Percentiles rank a stretch among this genome's conserved stretches.
Evolutionary conservation across 2,329 filamentous ascomycete genomes (phyloP).

Genomic region (Cladosporium sp.): DNA sequence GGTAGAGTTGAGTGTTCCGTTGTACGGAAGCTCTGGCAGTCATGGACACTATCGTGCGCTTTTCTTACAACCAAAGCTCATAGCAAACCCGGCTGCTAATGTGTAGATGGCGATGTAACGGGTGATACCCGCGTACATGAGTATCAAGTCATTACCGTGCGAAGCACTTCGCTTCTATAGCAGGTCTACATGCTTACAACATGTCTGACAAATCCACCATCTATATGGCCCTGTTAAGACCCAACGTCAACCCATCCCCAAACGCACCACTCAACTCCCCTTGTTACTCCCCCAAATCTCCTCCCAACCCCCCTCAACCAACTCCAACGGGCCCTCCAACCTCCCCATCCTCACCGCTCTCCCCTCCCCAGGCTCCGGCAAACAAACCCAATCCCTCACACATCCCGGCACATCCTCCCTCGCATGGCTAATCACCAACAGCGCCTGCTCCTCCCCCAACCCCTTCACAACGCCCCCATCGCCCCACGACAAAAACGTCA

Average conservation of each 20-base stretch:
- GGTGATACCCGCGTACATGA: too few species aligned
- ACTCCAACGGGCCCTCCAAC: conserved; percentile 37
- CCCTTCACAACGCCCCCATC: conserved; percentile 52
- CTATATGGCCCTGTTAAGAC: too few species aligned
- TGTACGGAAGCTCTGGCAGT: too few species aligned
- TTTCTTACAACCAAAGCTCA: too few species aligned
- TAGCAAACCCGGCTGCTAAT: too few species aligned
- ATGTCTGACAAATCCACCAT: too few species aligned
- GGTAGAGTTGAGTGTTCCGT: too few species aligned
- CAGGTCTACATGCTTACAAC: too few species aligned
- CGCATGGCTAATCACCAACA: conserved; percentile 89
- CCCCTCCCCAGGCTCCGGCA: conserved; percentile 68
- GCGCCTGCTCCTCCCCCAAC: conserved; percentile 63
- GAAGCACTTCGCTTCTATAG: too few species aligned
- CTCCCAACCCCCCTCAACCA: conserved; percentile 26
- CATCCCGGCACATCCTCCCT: conserved; percentile 83
- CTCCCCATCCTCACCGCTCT: conserved; percentile 57
- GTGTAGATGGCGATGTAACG: too few species aligned
- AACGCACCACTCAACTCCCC: background rate
- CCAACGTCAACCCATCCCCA: background rate
- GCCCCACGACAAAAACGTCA: conserved; percentile 62
- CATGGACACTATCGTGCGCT: too few species aligned
- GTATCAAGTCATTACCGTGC: too few species aligned
- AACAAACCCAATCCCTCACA: conserved; percentile 76
- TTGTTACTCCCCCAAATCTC: conserved; percentile 24